Base-by-base conservation (phyloP, 441 rosid species). In the Sinapis alba region DNA sequence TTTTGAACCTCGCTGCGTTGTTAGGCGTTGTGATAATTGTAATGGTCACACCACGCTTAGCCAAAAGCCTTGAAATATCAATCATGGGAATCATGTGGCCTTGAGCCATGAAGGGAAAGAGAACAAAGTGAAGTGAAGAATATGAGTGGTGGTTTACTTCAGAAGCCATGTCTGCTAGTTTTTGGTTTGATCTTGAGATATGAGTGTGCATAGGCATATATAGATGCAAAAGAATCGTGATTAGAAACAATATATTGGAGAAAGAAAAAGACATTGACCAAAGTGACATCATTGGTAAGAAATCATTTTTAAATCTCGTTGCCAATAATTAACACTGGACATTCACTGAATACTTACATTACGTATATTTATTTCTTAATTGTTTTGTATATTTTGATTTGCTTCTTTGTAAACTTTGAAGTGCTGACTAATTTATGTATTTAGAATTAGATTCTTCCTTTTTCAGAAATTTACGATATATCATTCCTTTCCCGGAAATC, bases 1-100 rank as follows among this genome's bases (percentile, higher is more conserved):
- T 63, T 13, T 72, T 57, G 34, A 82, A 69, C 56, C 77, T 56
- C 4, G 19, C 64, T 56, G 80, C 80, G 51, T 79, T 79, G 7
- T 65, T 59, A 21, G 81, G 77, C 4, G 81, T 82, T 2, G 81
- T 82, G 47, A 82, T 9, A 2, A 86, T 54, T 24, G 83, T 84
- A 59, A 80, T 68, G n/a, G 45, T 36, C 30, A 68, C 77, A 9
- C 78, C 80, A 2, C 64, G 79, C 19, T 62, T 72, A 9, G 87
- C 84, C 66, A 86, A 41, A 1, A 84, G 71, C 67, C 65, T 82
- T 30, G 84, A 82, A 16, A 82, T 78, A 69, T 84, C 87, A 1
- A 81, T 27, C 83, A 86, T 76, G 4, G 87, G 87, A 53, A 86
- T 72, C 78, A 86, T 34, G 72, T 84, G 85, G 76, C 85, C 85